Evolutionary conservation across 768 basidiomycete species (phyloP).

Genomic region (Filobasidium floriforme): DNA sequence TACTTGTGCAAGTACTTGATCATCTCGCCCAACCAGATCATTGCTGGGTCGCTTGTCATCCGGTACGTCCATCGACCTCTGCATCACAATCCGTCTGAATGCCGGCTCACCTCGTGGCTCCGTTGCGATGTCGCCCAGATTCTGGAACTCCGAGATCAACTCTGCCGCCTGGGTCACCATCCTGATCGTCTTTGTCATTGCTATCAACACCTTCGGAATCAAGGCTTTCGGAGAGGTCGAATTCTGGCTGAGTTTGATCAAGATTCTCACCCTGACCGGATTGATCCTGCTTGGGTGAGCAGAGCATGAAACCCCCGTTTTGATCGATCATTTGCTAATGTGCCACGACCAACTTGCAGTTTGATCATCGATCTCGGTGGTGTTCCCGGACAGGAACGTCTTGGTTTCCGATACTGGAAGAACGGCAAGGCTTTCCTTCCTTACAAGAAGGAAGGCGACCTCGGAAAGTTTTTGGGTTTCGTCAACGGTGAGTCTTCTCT

Average conservation of each 20-base stretch:
- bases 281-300: conserved; percentile 40
- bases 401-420: conserved; percentile 29
- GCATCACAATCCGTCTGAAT: background rate
- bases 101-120: background rate
- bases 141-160: conserved; percentile 20
- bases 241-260: conserved; percentile 32
- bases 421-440: conserved; percentile 23
- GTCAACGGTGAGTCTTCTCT: conserved; percentile 25
- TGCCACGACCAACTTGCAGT: background rate
- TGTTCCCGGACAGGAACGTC: conserved; percentile 25
- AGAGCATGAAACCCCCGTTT: too few relatives aligned
- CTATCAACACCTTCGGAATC: conserved; percentile 36
- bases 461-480: conserved; percentile 31
- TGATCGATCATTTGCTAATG: background rate
- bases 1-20: conserved; percentile 45
- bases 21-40: conserved; percentile 45
- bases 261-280: conserved; percentile 30
- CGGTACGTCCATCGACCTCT: background rate
- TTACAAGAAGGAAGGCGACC: conserved; percentile 16
- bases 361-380: conserved; percentile 40
- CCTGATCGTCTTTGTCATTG: conserved; percentile 30
- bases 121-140: background rate
- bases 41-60: conserved; percentile 32
- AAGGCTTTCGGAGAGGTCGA: conserved; percentile 33
- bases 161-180: conserved; percentile 24